Evolutionary conservation across 768 basidiomycete genomes (phyloP).

Genomic region (Collybiopsis confluens): DNA sequence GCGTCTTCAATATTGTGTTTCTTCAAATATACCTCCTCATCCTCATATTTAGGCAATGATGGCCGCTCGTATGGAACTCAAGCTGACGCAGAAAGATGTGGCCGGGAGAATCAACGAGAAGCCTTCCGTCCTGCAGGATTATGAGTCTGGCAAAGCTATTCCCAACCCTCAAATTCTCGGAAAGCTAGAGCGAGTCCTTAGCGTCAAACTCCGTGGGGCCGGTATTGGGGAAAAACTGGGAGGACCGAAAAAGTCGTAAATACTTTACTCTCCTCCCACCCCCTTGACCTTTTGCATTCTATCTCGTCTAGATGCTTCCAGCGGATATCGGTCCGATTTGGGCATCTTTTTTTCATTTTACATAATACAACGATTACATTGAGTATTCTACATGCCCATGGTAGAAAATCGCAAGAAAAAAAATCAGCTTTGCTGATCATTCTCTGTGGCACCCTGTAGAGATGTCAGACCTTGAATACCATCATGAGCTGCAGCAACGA

Average conservation of each 20-base stretch:
- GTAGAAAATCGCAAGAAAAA: too few species aligned
- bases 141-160: constrained; percentile 83
- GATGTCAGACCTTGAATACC: neutral
- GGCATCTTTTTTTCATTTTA: too few species aligned
- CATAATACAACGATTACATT: too few species aligned
- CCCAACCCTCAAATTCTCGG: constrained; percentile 82
- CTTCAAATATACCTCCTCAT: neutral
- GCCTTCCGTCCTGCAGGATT: constrained; percentile 81
- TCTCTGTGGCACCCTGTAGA: constrained; percentile 4
- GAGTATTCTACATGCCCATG: too few species aligned
- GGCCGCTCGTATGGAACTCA: constrained; percentile 69
- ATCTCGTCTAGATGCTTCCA: too few species aligned
- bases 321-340: too few species aligned
- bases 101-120: constrained; percentile 94
- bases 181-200: constrained; percentile 84
- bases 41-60: constrained; percentile 63
- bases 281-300: neutral
- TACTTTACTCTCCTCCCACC: constrained; percentile 28
- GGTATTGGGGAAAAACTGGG: constrained; percentile 88
- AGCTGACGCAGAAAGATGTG: constrained; percentile 87
- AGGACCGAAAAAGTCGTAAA: constrained; percentile 67
- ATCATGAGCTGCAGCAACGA: constrained; percentile 12
- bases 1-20: constrained; percentile 16
- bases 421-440: neutral
- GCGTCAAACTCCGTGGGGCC: constrained; percentile 85